Evolutionary conservation across 768 basidiomycete genomes (phyloP).

Genomic region (Leccinum truebloodii): DNA sequence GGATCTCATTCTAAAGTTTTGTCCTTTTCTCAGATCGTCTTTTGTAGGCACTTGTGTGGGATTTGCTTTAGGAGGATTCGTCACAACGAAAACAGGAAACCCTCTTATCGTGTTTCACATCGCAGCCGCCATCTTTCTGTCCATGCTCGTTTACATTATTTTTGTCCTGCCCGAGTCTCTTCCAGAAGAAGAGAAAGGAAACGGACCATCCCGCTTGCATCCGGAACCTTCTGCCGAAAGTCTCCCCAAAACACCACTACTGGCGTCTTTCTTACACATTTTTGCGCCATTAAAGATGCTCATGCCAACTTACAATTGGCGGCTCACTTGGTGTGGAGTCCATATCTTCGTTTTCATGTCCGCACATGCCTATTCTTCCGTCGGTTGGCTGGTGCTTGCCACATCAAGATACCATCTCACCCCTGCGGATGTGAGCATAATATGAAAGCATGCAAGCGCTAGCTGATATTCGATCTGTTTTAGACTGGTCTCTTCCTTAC

Average conservation of each 20-base stretch:
- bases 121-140: conserved; percentile 14
- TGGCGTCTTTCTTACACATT: conserved; percentile 3
- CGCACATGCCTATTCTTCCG: conserved; percentile 14
- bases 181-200: conserved; percentile 24
- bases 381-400: conserved; percentile 24
- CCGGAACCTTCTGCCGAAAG: neutral
- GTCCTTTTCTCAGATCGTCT: neutral
- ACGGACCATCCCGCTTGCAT: conserved; percentile 12
- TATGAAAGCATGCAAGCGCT: neutral
- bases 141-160: conserved; percentile 23
- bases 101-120: conserved; percentile 25
- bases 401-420: conserved; percentile 30
- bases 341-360: conserved; percentile 27
- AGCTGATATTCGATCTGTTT: neutral
- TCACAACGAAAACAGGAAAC: conserved; percentile 30
- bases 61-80: conserved; percentile 30
- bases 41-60: conserved; percentile 27
- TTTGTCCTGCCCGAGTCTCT: conserved; percentile 34
- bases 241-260: neutral
- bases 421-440: conserved; percentile 25
- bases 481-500: conserved; percentile 34
- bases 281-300: conserved; percentile 29
- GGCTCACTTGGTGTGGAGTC: conserved; percentile 30
- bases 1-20: neutral
- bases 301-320: conserved; percentile 29